A percentile compares a stretch with the other conserved stretches of the same genome.
phyloP scores from a whole-genome alignment of 2,329 filamentous ascomycete species.

The Zymoseptoria brevis region DNA sequence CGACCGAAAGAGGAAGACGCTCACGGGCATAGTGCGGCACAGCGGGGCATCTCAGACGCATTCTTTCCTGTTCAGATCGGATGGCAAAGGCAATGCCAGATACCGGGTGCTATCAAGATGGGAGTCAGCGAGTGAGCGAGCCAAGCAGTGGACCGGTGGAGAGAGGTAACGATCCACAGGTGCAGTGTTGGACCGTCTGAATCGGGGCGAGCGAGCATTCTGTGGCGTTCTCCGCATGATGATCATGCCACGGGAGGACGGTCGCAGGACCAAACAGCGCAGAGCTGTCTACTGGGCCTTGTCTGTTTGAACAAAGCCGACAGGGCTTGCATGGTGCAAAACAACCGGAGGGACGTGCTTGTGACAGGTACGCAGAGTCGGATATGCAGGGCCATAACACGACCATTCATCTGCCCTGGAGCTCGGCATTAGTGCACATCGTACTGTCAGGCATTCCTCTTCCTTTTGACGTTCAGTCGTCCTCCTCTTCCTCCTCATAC shows the following conservation, averaged over 20 bases:
- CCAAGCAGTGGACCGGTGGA: background rate
- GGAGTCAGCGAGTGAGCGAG: conserved; percentile 4
- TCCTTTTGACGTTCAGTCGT: background rate
- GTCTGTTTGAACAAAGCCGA: conserved; percentile 23
- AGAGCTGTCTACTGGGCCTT: conserved; percentile 9
- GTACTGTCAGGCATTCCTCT: background rate
- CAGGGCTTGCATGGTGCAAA: conserved; percentile 25
- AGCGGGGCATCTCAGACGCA: background rate
- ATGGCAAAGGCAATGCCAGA: conserved; percentile 1
- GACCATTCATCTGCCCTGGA: conserved; percentile 13
- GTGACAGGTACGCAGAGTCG: conserved; percentile 14
- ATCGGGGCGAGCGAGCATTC: conserved; percentile 12
- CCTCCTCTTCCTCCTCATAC: conserved; percentile 7
- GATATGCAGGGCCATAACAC: conserved; percentile 16
- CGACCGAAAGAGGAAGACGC: background rate
- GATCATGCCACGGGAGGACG: conserved; percentile 16
- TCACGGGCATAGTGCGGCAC: background rate
- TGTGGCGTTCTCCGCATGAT: conserved; percentile 19
- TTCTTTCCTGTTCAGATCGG: background rate
- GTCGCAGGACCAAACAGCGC: conserved; percentile 2
- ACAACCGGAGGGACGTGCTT: conserved; percentile 19
- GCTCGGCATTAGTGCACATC: conserved; percentile 7
- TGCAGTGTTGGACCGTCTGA: conserved; percentile 14
- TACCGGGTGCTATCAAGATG: conserved; percentile 3
- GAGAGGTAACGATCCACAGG: conserved; percentile 17